Conservation (phyloP, 805 yeast species). For the Vanderwaltozyma yarrowii region DNA sequence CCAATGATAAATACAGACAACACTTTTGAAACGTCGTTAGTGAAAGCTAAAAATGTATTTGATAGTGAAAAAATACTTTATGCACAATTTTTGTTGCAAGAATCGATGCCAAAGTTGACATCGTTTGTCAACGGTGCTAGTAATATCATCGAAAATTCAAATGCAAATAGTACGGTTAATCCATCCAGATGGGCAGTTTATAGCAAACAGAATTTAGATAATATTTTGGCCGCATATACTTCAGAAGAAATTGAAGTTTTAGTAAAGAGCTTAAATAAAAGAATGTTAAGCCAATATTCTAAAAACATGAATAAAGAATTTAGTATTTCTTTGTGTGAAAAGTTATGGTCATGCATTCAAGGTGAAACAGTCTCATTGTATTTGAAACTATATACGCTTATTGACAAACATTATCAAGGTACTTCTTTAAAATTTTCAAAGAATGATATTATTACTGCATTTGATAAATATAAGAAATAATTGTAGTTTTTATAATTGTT, state of each 20-base stretch:
- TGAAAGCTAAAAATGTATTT: slow-evolving; percentile 20
- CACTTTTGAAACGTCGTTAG: slow-evolving; percentile 14
- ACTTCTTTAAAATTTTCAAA: slow-evolving; percentile 41
- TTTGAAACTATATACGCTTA: slow-evolving; percentile 42
- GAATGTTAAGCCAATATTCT: slow-evolving; percentile 46
- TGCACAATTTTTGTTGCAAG: slow-evolving; percentile 36
- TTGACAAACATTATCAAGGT: slow-evolving; percentile 47
- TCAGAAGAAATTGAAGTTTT: slow-evolving; percentile 45
- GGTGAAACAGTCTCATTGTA: slow-evolving; percentile 50
- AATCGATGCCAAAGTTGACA: slow-evolving; percentile 56
- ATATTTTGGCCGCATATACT: slow-evolving; percentile 48
- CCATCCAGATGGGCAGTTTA: slow-evolving; percentile 56
- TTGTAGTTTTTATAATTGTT: too few relatives aligned
- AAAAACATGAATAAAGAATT: slow-evolving; percentile 15
- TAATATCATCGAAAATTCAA: slow-evolving; percentile 27
- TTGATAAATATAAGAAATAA: slow-evolving; percentile 27
- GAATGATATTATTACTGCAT: slow-evolving; percentile 48
- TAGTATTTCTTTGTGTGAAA: slow-evolving; percentile 40
- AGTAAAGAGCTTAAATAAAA: slow-evolving; percentile 44
- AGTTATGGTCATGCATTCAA: slow-evolving; percentile 63
- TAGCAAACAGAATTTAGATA: slow-evolving; percentile 46
- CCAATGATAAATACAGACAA: slow-evolving; percentile 15
- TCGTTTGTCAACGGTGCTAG: slow-evolving; percentile 59
- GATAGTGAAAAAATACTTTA: slow-evolving; percentile 32
- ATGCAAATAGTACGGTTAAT: slow-evolving; percentile 28